A percentile compares a stretch with the other conserved stretches of the same genome.
These are phyloP conservation scores for Vicia villosa DNA, from an alignment of 306 rosid genomes.

Conservation along the genomic window DNA sequence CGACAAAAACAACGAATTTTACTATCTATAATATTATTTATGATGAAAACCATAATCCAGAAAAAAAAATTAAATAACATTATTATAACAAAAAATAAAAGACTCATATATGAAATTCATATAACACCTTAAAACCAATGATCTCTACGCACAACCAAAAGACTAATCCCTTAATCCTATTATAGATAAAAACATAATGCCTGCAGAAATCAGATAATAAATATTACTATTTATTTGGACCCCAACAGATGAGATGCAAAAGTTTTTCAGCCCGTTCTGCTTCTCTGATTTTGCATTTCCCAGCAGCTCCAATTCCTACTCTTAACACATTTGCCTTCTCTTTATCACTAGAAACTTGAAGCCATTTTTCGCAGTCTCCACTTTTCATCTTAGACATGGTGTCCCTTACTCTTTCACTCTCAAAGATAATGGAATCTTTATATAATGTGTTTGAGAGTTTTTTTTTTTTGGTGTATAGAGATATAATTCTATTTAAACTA, in stretches of 20 bases:
- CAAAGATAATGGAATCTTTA: no score
- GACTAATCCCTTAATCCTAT: no score
- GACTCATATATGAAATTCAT: no score
- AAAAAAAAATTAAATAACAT: no score
- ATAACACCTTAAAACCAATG: no score
- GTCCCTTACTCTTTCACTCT: conserved; percentile 36
- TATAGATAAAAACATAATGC: no score
- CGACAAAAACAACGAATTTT: no score
- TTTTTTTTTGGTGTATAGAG: background rate
- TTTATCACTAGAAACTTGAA: background rate
- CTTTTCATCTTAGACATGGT: conserved; percentile 2
- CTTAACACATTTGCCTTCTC: conserved; percentile 5
- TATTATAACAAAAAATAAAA: no score
- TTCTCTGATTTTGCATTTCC: conserved; percentile 21
- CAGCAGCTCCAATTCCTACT: background rate
- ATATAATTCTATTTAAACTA: background rate
- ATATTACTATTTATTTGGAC: background rate
- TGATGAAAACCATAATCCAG: no score
- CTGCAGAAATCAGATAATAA: no score
- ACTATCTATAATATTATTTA: no score
- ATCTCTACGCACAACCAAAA: no score
- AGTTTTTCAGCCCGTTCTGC: conserved; percentile 37
- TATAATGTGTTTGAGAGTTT: background rate
- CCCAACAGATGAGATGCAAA: conserved; percentile 4
- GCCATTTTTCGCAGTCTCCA: background rate